Conservation (phyloP, 2,329 filamentous ascomycete species). For the Biscogniauxia sp. region DNA sequence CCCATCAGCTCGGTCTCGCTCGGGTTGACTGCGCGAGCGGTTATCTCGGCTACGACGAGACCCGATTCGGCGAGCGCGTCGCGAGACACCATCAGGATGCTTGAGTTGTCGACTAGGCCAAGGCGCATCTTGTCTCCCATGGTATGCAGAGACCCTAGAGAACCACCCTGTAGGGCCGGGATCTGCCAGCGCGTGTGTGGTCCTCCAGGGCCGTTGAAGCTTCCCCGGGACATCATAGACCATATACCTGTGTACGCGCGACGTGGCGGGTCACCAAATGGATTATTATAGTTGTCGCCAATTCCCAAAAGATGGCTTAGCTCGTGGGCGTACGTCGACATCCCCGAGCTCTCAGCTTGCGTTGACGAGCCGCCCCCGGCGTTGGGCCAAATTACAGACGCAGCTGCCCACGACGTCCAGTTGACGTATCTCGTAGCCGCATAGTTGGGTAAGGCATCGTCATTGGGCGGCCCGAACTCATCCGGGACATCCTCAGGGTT, state of each 20-base stretch:
- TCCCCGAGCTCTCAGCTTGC: slow-evolving; percentile 52
- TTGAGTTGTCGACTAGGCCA: slow-evolving; percentile 42
- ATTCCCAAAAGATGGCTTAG: slow-evolving; percentile 50
- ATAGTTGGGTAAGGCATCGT: slow-evolving; percentile 41
- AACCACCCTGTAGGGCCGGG: slow-evolving; percentile 45
- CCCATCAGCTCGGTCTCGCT: slow-evolving; percentile 41
- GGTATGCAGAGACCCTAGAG: slow-evolving; percentile 51
- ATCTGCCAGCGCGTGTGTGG: slow-evolving; percentile 54
- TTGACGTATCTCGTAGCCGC: slow-evolving; percentile 50
- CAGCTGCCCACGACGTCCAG: slow-evolving; percentile 53
- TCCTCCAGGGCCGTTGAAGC: slow-evolving; percentile 52
- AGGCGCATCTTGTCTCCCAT: slow-evolving; percentile 53
- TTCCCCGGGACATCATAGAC: slow-evolving; percentile 51
- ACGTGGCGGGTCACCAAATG: slow-evolving; percentile 43
- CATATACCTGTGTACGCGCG: slow-evolving; percentile 51
- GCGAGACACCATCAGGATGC: slow-evolving; percentile 44
- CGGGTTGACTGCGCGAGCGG: slow-evolving; percentile 45
- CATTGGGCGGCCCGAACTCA: slow-evolving; percentile 47
- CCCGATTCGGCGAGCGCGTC: slow-evolving; percentile 42
- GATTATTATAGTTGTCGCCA: slow-evolving; percentile 56
- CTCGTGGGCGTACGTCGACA: slow-evolving; percentile 53
- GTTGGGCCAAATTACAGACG: slow-evolving; percentile 52
- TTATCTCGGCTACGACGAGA: slow-evolving; percentile 44
- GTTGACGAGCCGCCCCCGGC: slow-evolving; percentile 51
- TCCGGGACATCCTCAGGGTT: slow-evolving; percentile 46